A percentile compares a stretch with the other conserved stretches of the same genome.
These are phyloP conservation scores for Lasiodiplodia hormozganensis DNA, from an alignment of 2,329 filamentous ascomycete genomes.

Conservation along the genomic window DNA sequence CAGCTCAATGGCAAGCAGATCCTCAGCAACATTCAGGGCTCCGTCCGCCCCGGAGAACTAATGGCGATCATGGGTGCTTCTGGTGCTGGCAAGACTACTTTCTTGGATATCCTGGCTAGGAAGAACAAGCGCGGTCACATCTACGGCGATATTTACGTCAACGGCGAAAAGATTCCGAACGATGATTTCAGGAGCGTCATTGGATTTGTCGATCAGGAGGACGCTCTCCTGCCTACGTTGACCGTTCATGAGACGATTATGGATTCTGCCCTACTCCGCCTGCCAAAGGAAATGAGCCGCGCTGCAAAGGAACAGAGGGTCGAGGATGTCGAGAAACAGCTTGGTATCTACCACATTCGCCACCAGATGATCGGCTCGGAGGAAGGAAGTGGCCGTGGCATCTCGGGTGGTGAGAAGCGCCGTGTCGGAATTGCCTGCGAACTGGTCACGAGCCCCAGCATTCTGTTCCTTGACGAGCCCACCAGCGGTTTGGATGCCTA, in stretches of 20 bases:
- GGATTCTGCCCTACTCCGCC: slow-evolving; percentile 86
- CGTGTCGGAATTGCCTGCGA: slow-evolving; percentile 97
- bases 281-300: slow-evolving; percentile 91
- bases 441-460: slow-evolving; percentile 94
- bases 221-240: slow-evolving; percentile 93
- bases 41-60: slow-evolving; percentile 93
- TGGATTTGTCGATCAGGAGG: slow-evolving; percentile 97
- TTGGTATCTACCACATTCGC: slow-evolving; percentile 92
- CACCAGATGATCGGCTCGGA: slow-evolving; percentile 96
- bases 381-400: slow-evolving; percentile 90
- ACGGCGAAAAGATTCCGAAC: slow-evolving; percentile 87
- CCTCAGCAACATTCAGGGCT: slow-evolving; percentile 77
- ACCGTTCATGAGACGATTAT: slow-evolving; percentile 98
- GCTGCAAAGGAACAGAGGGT: slow-evolving; percentile 90
- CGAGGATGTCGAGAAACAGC: slow-evolving; percentile 90
- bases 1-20: slow-evolving; percentile 87
- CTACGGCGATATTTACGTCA: slow-evolving; percentile 85
- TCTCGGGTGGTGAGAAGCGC: slow-evolving; percentile 95
- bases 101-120: slow-evolving; percentile 91
- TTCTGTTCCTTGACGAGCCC: slow-evolving; percentile 95
- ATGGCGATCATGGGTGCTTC: slow-evolving; percentile 98
- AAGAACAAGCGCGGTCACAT: slow-evolving; percentile 92
- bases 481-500: slow-evolving; percentile 95
- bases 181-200: slow-evolving; percentile 88
- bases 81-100: slow-evolving; percentile 95